Base-by-base conservation (phyloP, 1,284 basidiomycete species). In the Inonotus obliquus region DNA sequence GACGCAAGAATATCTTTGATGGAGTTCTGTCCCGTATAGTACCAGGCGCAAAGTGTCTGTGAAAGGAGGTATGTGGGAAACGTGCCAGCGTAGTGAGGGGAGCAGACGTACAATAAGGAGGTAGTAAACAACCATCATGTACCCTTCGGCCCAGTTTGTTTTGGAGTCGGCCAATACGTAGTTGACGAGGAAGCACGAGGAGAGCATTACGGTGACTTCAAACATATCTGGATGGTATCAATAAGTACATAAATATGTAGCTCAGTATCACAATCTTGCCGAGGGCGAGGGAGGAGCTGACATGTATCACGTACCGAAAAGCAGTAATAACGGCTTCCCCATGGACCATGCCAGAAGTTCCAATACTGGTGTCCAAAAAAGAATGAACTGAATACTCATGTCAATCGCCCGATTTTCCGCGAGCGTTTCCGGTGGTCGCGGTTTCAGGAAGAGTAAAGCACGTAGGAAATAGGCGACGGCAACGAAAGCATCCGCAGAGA, bases 131-230 rank as follows among this genome's bases (percentile, higher is more conserved):
- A 87, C 74, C 79, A 88, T 79, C 44, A 82, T 79, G 53, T 79
- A 71, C 1, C 86, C 85, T 74, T 86, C 82, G 1, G 79, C 81
- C 83, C 85, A 87, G 68, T 87, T 87, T 1, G 86, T 88, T 72
- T 87, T 86, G 6, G 82, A 75, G 69, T 88, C 85, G 0, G 83
- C 81, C 1, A 85, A 87, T 47, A 88, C 82, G 68, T 86, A 86
- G 72, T 87, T 89, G 51, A 88, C 86, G 47, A 89, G 74, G 75
- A 89, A 87, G 67, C 82, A 84, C 0, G 84, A 77, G 0, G 80
- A 83, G 17, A 88, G 71, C 25, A 87, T 70, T 25, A 84, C 68
- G 1, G 81, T 79, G 1, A 88, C 81, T 68, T 88, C 85, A 67
- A 83, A 87, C 35, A 77, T 67, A 66, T 81, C 79, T 80, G 51